A percentile compares a stretch with the other conserved stretches of the same genome.
phyloP scores from a whole-genome alignment of 371 early-diverging fungal genomes.

The Mortierella sp. region DNA sequence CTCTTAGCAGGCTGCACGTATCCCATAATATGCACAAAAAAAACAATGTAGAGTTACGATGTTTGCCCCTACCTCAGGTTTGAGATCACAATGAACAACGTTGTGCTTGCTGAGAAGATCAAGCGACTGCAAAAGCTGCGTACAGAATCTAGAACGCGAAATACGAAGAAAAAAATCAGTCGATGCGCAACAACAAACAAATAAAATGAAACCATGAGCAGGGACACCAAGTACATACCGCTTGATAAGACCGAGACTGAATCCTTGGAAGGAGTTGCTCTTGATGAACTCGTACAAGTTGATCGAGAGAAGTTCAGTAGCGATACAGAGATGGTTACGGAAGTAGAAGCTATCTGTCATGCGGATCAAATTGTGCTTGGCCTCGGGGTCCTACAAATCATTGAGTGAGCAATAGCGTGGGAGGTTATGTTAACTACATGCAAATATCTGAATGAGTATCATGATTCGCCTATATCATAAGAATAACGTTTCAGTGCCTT shows the following conservation, averaged over 20 bases:
- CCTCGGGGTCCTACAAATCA: slow-evolving; percentile 86
- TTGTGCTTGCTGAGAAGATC: slow-evolving; percentile 76
- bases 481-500: slow-evolving; percentile 19
- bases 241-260: slow-evolving; percentile 85
- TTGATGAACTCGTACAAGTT: slow-evolving; percentile 99
- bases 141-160: slow-evolving; percentile 74
- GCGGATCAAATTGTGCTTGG: slow-evolving; percentile 85
- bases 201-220: background rate
- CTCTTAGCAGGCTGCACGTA: background rate
- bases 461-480: background rate
- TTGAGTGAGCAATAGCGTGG: slow-evolving; percentile 62
- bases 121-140: slow-evolving; percentile 92
- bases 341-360: slow-evolving; percentile 95
- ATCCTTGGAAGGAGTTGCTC: slow-evolving; percentile 93
- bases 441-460: background rate
- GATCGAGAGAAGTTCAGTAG: slow-evolving; percentile 89
- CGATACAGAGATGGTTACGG: slow-evolving; percentile 94
- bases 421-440: background rate
- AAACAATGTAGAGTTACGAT: background rate
- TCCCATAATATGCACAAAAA: background rate
- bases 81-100: slow-evolving; percentile 98
- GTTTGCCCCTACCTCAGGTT: slow-evolving; percentile 89
- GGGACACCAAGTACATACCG: slow-evolving; percentile 58
- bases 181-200: background rate
- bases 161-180: background rate